A percentile compares a stretch with the other conserved stretches of the same genome.
Conservation (phyloP, 176 grass and related monocot species). For the Areca catechu region DNA sequence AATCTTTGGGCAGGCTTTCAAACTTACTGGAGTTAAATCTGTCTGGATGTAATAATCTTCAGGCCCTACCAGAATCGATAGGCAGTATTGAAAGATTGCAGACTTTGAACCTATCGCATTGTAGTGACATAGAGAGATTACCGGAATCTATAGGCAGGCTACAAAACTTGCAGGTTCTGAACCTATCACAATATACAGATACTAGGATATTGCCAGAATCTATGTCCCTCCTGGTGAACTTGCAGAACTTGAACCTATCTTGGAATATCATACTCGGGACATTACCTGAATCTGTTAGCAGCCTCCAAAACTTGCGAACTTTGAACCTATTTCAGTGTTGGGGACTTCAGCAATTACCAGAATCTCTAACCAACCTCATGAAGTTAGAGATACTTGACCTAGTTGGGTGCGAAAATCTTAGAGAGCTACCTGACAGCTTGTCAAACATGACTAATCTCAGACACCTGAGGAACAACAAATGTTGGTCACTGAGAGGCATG, state of each 20-base stretch:
- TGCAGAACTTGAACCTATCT: constrained; percentile 55
- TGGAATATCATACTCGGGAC: constrained; percentile 21
- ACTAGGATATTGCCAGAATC: constrained; percentile 25
- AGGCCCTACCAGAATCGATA: constrained; percentile 35
- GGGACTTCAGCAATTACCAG: too few relatives aligned
- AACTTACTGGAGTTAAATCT: constrained; percentile 46
- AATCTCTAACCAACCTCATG: too few relatives aligned
- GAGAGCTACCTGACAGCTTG: too few relatives aligned
- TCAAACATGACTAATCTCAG: too few relatives aligned
- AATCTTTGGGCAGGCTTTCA: constrained; percentile 35
- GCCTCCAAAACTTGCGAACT: background rate
- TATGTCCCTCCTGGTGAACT: constrained; percentile 21
- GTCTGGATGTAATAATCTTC: constrained; percentile 37
- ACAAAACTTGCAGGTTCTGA: constrained; percentile 29
- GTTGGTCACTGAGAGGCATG: too few relatives aligned
- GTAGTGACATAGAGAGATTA: constrained; percentile 23
- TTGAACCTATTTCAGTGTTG: too few relatives aligned
- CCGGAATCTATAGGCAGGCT: constrained; percentile 38
- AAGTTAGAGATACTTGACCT: too few relatives aligned
- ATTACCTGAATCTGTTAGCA: background rate
- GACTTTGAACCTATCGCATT: constrained; percentile 51
- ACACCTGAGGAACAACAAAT: too few relatives aligned
- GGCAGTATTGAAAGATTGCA: constrained; percentile 23
- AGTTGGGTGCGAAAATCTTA: too few relatives aligned
- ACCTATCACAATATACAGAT: constrained; percentile 30